phyloP scores from a whole-genome alignment of 345 rosid species.

The Mercurialis annua region DNA sequence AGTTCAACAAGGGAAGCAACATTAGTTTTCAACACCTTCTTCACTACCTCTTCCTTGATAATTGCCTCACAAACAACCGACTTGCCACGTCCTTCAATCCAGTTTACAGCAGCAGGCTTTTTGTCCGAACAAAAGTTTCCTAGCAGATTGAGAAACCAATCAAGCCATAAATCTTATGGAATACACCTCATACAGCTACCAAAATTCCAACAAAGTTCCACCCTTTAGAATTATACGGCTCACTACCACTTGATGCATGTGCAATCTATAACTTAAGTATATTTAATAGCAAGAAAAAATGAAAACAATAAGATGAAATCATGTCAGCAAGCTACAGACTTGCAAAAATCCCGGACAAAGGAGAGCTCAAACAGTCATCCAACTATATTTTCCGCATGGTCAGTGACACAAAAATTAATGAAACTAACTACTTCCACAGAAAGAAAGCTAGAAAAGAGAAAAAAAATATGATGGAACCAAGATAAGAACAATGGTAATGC shows the following conservation, averaged over 20 bases:
- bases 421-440: too few relatives aligned
- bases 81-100: slow-evolving; percentile 95
- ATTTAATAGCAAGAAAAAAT: background rate
- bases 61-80: slow-evolving; percentile 87
- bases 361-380: background rate
- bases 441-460: background rate
- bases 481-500: background rate
- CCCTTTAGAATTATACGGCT: background rate
- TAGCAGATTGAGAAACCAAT: slow-evolving; percentile 11
- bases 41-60: slow-evolving; percentile 71
- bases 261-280: too few relatives aligned
- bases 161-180: background rate
- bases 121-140: slow-evolving; percentile 88
- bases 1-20: slow-evolving; percentile 77
- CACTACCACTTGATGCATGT: background rate
- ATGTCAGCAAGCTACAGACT: too few relatives aligned
- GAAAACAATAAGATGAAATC: background rate
- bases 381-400: background rate
- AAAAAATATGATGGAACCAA: background rate
- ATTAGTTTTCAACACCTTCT: slow-evolving; percentile 64
- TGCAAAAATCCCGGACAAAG: too few relatives aligned
- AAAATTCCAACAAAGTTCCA: too few relatives aligned
- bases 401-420: too few relatives aligned
- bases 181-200: too few relatives aligned
- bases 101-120: slow-evolving; percentile 90